Evolutionary conservation across 2,329 filamentous ascomycete genomes (phyloP), one percentile per base, ranked within the genome.

Genomic region (Stachybotrys chlorohalonatus): DNA sequence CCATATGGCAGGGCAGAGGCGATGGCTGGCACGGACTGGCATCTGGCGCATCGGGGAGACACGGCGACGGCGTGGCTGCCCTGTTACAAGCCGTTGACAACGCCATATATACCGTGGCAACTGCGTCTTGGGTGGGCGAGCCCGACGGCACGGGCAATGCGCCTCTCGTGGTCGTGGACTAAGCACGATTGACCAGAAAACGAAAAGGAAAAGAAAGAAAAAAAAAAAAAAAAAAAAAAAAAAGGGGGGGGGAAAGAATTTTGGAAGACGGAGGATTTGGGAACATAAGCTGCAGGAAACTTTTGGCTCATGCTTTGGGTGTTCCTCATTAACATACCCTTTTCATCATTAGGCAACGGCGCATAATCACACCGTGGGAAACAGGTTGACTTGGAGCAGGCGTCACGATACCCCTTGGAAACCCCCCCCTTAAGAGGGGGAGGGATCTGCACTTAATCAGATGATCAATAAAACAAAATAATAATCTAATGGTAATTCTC

Each of bases 51-150:
- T 78, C 77, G 7, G 76, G 72, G 6, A 67, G 64, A 57, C 66
- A 68, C 32, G 64, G 68, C 36, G 63, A 61, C 5, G 69, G 69
- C 45, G 74, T 78, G 8, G 71, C 77, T 32, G 74, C 75, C 54
- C 67, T 83, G 59, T 67, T 84, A 31, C 65, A 66, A 49, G 71
- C 73, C 16, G 68, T 80, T 8, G 77, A 82, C 62, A 74, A 75
- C 16, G 72, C 70, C 13, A 61, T 83, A 42, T 42, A 42, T 13
- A 13, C 9, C 36, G 13, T 42, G 36, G 36, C 36, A 5, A 13
- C 36, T 2, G 36, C 8, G 9, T 42, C 36, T 5, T 42, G 9
- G 36, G 36, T 5, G 9, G 36, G 2, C 36, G 36, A 42, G 36
- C 8, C 8, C 36, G 36, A 13, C 36, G 36, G 36, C 13, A 8